A percentile compares a stretch with the other conserved stretches of the same genome.
Conservation (phyloP, 257 asterid species). For the Gentiana straminea region DNA sequence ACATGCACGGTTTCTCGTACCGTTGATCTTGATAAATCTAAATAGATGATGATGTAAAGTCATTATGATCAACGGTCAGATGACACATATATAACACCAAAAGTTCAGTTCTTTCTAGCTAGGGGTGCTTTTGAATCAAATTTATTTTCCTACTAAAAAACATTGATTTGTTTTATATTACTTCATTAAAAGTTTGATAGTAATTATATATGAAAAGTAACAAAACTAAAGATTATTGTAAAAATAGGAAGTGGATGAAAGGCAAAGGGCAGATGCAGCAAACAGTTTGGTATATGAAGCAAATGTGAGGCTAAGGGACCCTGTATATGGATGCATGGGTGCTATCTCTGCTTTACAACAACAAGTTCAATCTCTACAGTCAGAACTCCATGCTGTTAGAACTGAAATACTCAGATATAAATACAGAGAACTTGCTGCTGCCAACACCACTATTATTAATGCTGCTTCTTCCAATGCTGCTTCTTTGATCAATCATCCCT, state of each 20-base stretch:
- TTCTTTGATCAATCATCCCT: constrained; percentile 8
- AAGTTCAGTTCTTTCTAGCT: too few species aligned
- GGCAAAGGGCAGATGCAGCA: constrained; percentile 78
- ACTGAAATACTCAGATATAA: constrained; percentile 61
- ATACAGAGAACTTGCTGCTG: constrained; percentile 52
- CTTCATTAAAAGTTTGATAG: too few species aligned
- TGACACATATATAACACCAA: too few species aligned
- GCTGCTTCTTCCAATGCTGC: constrained; percentile 42
- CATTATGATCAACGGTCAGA: too few species aligned
- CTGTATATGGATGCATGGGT: constrained; percentile 96
- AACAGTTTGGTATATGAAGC: constrained; percentile 91
- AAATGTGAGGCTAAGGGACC: constrained; percentile 78
- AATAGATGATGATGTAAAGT: too few species aligned
- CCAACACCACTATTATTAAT: constrained; percentile 28
- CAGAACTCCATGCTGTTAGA: constrained; percentile 61
- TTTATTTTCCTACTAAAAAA: too few species aligned
- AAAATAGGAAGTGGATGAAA: constrained; percentile 61
- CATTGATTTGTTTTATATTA: too few species aligned
- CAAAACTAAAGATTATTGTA: too few species aligned
- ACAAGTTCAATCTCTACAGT: constrained; percentile 59
- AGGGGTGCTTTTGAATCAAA: too few species aligned
- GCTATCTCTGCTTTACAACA: constrained; percentile 80
- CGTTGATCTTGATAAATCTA: too few species aligned
- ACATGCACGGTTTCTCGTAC: too few species aligned
- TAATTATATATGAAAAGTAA: too few species aligned